Conservation (phyloP, 192 early-diverging fungal species). For the Rhizophagus clarus region DNA sequence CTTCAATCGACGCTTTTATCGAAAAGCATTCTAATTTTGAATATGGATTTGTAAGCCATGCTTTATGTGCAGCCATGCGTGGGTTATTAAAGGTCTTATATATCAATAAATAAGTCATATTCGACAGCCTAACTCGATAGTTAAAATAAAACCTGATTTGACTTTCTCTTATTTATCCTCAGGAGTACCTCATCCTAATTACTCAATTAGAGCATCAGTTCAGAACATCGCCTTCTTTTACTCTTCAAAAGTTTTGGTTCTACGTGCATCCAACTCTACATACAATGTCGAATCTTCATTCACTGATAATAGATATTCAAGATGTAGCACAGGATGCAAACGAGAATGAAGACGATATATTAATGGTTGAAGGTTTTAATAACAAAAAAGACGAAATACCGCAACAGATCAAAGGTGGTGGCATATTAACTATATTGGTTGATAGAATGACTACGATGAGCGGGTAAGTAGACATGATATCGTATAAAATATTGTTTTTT, state of each 20-base stretch:
- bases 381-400: slow-evolving; percentile 50
- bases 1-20: slow-evolving; percentile 76
- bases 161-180: slow-evolving; percentile 5
- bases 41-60: slow-evolving; percentile 88
- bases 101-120: not conserved
- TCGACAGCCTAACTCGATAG: too few species aligned
- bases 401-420: slow-evolving; percentile 70
- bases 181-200: slow-evolving; percentile 84
- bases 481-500: slow-evolving; percentile 36
- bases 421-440: slow-evolving; percentile 74
- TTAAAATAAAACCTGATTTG: not conserved
- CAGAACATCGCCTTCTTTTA: slow-evolving; percentile 69
- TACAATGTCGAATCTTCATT: slow-evolving; percentile 50
- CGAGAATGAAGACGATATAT: slow-evolving; percentile 43
- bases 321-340: slow-evolving; percentile 36
- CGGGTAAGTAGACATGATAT: slow-evolving; percentile 52
- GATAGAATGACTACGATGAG: slow-evolving; percentile 66
- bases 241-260: slow-evolving; percentile 91
- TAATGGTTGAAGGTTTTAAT: slow-evolving; percentile 37
- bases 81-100: slow-evolving; percentile 65
- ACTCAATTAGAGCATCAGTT: slow-evolving; percentile 89
- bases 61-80: slow-evolving; percentile 82
- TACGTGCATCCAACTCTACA: slow-evolving; percentile 80
- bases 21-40: slow-evolving; percentile 70
- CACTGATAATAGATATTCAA: slow-evolving; percentile 46